Conservation (phyloP, 345 rosid genomes). For the Trapa bicornis region DNA sequence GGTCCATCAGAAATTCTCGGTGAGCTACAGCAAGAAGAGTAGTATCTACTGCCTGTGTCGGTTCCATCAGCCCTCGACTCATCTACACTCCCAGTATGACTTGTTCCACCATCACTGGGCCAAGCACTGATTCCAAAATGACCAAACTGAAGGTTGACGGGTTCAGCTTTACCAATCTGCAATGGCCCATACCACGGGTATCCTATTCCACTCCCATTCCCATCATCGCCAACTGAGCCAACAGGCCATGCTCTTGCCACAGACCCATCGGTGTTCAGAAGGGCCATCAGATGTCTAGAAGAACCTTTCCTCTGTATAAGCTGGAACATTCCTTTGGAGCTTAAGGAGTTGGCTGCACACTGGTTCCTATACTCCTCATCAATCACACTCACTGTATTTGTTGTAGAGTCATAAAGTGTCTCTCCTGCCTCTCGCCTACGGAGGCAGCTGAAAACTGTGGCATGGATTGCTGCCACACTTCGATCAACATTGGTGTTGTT, state of each 20-base stretch:
- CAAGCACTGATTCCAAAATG: constrained; percentile 95
- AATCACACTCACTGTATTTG: constrained; percentile 62
- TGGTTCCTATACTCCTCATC: constrained; percentile 94
- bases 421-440: constrained; percentile 85
- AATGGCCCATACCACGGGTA: constrained; percentile 72
- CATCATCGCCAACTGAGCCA: constrained; percentile 36
- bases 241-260: constrained; percentile 97
- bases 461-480: constrained; percentile 97
- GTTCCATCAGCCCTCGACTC: constrained; percentile 63
- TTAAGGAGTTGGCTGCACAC: constrained; percentile 81
- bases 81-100: constrained; percentile 83
- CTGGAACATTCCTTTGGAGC: constrained; percentile 96
- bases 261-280: constrained; percentile 84
- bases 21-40: constrained; percentile 94
- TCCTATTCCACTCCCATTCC: constrained; percentile 34
- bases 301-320: constrained; percentile 92
- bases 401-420: constrained; percentile 63
- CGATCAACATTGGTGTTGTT: constrained; percentile 94
- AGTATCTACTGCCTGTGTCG: constrained; percentile 68
- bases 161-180: constrained; percentile 72
- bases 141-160: constrained; percentile 93
- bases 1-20: constrained; percentile 81
- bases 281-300: constrained; percentile 94
- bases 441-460: constrained; percentile 89
- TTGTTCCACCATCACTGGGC: constrained; percentile 93